Conservation (phyloP, 2,329 filamentous ascomycete species). For the Cercospora nicotianae region DNA sequence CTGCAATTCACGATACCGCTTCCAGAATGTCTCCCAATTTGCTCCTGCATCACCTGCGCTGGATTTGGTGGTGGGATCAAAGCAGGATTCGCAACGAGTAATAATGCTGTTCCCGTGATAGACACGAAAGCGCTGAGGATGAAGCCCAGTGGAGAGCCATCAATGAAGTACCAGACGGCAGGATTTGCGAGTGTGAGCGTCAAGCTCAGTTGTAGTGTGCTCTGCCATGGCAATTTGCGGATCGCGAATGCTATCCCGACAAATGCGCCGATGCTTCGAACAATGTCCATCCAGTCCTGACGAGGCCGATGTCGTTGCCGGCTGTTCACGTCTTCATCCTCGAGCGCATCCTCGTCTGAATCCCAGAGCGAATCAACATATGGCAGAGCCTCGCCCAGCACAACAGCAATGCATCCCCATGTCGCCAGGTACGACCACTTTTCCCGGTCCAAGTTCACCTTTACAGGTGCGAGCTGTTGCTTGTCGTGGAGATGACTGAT, state of each 20-base stretch:
- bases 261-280: slow-evolving; percentile 69
- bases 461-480: slow-evolving; percentile 62
- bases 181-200: slow-evolving; percentile 90
- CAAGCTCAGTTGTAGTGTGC: slow-evolving; percentile 86
- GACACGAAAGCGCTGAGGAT: slow-evolving; percentile 74
- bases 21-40: slow-evolving; percentile 19
- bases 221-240: slow-evolving; percentile 88
- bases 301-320: slow-evolving; percentile 20
- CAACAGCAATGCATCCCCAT: slow-evolving; percentile 80
- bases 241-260: slow-evolving; percentile 77
- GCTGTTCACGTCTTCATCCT: slow-evolving; percentile 26
- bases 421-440: slow-evolving; percentile 69
- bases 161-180: slow-evolving; percentile 92
- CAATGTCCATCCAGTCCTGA: slow-evolving; percentile 66
- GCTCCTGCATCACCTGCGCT: slow-evolving; percentile 35
- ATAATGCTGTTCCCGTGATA: slow-evolving; percentile 68
- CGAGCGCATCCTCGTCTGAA: slow-evolving; percentile 43
- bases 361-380: slow-evolving; percentile 80
- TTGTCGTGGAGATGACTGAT: slow-evolving; percentile 77
- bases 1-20: slow-evolving; percentile 28
- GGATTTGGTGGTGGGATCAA: slow-evolving; percentile 69
- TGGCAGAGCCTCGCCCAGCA: slow-evolving; percentile 75
- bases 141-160: slow-evolving; percentile 83
- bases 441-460: slow-evolving; percentile 57
- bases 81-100: slow-evolving; percentile 74